Percentiles rank a stretch among this genome's conserved stretches.
These are phyloP conservation scores for Pseudogymnoascus destructans DNA, from an alignment of 2,329 filamentous ascomycete genomes.

Conservation along the genomic window DNA sequence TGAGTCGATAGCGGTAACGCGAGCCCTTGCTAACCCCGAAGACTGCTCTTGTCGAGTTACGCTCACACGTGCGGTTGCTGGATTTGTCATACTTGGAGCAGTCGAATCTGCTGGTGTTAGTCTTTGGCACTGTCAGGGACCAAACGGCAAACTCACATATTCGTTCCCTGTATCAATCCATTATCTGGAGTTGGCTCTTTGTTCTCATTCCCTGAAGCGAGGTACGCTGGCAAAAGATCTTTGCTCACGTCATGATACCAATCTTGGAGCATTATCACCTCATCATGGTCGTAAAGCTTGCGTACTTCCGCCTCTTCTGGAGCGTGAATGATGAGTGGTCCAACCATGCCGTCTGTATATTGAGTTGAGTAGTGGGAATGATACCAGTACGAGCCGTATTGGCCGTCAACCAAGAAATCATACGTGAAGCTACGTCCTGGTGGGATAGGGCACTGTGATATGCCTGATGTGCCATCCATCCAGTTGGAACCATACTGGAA, in stretches of 20 bases:
- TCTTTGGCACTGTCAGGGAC: neutral
- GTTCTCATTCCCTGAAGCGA: slow-evolving; percentile 32
- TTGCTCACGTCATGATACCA: slow-evolving; percentile 52
- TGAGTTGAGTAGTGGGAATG: slow-evolving; percentile 44
- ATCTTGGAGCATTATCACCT: slow-evolving; percentile 56
- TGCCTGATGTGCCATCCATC: slow-evolving; percentile 33
- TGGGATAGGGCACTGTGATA: slow-evolving; percentile 53
- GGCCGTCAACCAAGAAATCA: slow-evolving; percentile 19
- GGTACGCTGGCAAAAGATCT: slow-evolving; percentile 27
- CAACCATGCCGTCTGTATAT: slow-evolving; percentile 38
- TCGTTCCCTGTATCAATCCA: slow-evolving; percentile 33
- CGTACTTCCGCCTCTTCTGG: slow-evolving; percentile 41
- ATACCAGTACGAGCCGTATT: slow-evolving; percentile 43
- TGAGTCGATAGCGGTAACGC: slow-evolving; percentile 46
- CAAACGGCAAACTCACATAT: slow-evolving; percentile 28
- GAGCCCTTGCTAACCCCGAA: slow-evolving; percentile 6
- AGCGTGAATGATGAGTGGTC: slow-evolving; percentile 48
- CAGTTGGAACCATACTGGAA: slow-evolving; percentile 30
- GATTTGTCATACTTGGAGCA: slow-evolving; percentile 32
- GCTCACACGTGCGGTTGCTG: slow-evolving; percentile 28
- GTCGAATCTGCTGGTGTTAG: slow-evolving; percentile 15
- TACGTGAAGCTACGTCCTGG: slow-evolving; percentile 29
- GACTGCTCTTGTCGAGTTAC: slow-evolving; percentile 1
- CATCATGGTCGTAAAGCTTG: slow-evolving; percentile 43
- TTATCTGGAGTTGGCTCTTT: slow-evolving; percentile 33